These are phyloP conservation scores for Mytilinidion resinicola DNA, from an alignment of 495 filamentous ascomycete genomes.

Conservation along the genomic window DNA sequence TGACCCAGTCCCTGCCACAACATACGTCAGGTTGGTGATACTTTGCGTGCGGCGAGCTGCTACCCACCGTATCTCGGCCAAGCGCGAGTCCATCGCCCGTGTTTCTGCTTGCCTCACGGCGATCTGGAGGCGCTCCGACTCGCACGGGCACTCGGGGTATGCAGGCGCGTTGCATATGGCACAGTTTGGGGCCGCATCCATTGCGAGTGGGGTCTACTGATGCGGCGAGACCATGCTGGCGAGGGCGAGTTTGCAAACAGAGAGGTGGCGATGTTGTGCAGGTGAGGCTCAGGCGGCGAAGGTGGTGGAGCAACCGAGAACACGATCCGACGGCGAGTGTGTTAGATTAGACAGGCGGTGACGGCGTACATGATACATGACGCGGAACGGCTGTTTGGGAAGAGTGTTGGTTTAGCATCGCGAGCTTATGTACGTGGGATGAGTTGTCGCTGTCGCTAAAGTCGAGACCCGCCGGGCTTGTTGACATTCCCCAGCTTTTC, in stretches of 20 bases:
- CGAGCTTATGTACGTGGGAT: not conserved
- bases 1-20: conserved; percentile 56
- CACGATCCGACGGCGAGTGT: conserved; percentile 2
- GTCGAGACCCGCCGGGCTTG: not conserved
- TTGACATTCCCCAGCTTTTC: not conserved
- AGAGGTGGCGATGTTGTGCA: not conserved
- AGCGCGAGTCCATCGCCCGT: conserved; percentile 55
- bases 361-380: conserved; percentile 29
- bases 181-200: conserved; percentile 50
- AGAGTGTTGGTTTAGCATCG: conserved; percentile 3
- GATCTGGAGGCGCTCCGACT: conserved; percentile 59
- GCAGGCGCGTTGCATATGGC: conserved; percentile 61
- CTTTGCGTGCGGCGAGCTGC: not conserved
- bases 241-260: not conserved
- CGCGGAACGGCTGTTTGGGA: conserved; percentile 8
- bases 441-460: conserved; percentile 2
- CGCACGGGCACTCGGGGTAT: conserved; percentile 55
- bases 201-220: conserved; percentile 11
- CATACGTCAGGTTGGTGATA: not conserved
- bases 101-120: conserved; percentile 61
- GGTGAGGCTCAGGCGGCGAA: not conserved
- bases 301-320: conserved; percentile 4
- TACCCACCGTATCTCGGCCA: conserved; percentile 57
- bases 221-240: not conserved
- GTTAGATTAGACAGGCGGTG: conserved; percentile 22